Base-by-base conservation (phyloP, 139 green algal species). In the Pleodorina starrii region DNA sequence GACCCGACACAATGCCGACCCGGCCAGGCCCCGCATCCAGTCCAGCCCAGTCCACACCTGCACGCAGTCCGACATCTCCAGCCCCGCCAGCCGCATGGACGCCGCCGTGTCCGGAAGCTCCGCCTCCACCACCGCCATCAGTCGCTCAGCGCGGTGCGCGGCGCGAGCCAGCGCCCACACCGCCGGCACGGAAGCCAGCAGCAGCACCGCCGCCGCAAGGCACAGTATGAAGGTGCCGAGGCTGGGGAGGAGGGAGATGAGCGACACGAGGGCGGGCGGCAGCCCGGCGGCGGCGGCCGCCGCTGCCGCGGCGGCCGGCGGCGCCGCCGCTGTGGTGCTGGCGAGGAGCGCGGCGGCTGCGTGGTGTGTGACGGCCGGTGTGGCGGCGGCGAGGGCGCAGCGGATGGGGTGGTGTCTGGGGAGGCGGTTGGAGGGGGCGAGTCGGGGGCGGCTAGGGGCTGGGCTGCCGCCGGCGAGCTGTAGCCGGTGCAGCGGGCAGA, bases 41-140 rank as follows among this genome's bases (percentile, higher is more conserved):
- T n/a, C n/a, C n/a, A n/a, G n/a, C n/a, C n/a, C 50, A 32, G 54
- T 66, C 54, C 3, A 66, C 68, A 88, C 82, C 82, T 79, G 69
- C 5, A 89, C 66, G 36, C 84, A 89, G 74, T 90, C 85, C 42
- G 85, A 78, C 29, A 90, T 3, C 42, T 90, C 85, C 73, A 90
- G 40, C 17, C 85, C 85, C 5, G 73, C 38, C 21, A 90, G 54
- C 29, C 85, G 85, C 73, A 90, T 27, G 1, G 73, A 57, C 0
- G 85, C 73, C 9, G 51, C 21, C 42, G 85, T 90, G 51, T 90
- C 85, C 7, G 85, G 85, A 21, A 90, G 51, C 73, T 90, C 73
- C 73, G 50, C 32, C 57, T 90, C 85, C 6, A 51, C 25, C 40
- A 16, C 73, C 51, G 42, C 51, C 54, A 90, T 40, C 38, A 90